These are phyloP conservation scores for Flaveria ramosissima DNA, from an alignment of 129 eudicot genomes.

Conservation along the genomic window DNA sequence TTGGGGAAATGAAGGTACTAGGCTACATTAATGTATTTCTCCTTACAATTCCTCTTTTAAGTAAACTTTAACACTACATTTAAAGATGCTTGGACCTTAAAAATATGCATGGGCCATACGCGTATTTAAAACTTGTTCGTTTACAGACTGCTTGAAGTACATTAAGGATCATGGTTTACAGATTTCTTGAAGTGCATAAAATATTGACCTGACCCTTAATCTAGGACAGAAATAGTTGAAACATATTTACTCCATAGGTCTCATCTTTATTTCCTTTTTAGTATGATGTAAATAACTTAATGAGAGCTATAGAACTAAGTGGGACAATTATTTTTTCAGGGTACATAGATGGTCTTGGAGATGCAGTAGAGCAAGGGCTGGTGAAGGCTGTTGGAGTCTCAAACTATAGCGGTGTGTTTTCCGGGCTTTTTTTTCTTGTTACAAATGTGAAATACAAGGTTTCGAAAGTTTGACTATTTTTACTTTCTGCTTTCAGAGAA, in stretches of 20 bases:
- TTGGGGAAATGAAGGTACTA: conserved; percentile 96
- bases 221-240: too few species aligned
- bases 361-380: conserved; percentile 97
- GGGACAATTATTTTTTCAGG: conserved; percentile 50
- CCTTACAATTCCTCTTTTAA: neutral
- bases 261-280: conserved; percentile 5
- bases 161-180: neutral
- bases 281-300: neutral
- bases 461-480: neutral
- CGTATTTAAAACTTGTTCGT: neutral
- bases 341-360: conserved; percentile 97
- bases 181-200: too few species aligned
- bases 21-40: conserved; percentile 14
- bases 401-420: conserved; percentile 70
- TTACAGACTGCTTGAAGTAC: neutral
- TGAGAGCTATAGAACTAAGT: neutral
- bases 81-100: neutral
- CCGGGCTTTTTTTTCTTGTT: conserved; percentile 12
- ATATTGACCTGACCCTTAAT: too few species aligned
- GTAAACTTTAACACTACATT: neutral
- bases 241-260: too few species aligned
- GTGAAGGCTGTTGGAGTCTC: conserved; percentile 99
- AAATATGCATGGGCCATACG: neutral
- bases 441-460: neutral
- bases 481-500: conserved; percentile 52